These are phyloP conservation scores for Nakazawaea ernobii DNA, from an alignment of 805 yeast species.

Conservation along the genomic window DNA sequence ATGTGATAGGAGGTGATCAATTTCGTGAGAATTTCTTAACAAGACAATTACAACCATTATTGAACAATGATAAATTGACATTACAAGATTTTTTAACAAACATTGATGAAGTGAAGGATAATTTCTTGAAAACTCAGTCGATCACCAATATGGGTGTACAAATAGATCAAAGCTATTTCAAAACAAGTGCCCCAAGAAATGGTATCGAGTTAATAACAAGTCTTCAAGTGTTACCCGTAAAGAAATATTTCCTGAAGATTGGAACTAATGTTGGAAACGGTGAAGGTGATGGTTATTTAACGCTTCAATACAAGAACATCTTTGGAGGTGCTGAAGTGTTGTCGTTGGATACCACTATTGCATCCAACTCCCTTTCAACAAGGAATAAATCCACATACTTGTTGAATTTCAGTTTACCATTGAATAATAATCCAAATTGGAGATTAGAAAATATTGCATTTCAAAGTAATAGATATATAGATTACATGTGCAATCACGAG, in stretches of 20 bases:
- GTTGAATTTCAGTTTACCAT: slow-evolving; percentile 40
- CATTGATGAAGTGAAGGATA: slow-evolving; percentile 38
- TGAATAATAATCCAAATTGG: slow-evolving; percentile 34
- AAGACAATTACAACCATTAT: slow-evolving; percentile 42
- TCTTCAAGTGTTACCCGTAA: slow-evolving; percentile 44
- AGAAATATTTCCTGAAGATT: slow-evolving; percentile 74
- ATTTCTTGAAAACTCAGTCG: slow-evolving; percentile 36
- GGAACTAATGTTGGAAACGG: slow-evolving; percentile 97
- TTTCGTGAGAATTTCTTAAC: slow-evolving; percentile 41
- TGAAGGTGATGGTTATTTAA: slow-evolving; percentile 91
- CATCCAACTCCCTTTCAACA: slow-evolving; percentile 42
- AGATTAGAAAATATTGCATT: slow-evolving; percentile 33
- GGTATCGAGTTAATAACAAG: slow-evolving; percentile 23
- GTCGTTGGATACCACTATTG: slow-evolving; percentile 37
- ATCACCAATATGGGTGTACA: slow-evolving; percentile 35
- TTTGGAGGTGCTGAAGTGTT: slow-evolving; percentile 54
- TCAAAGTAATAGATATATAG: slow-evolving; percentile 39
- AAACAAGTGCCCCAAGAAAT: slow-evolving; percentile 15
- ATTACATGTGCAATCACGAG: slow-evolving; percentile 41
- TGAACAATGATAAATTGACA: slow-evolving; percentile 30
- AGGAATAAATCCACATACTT: slow-evolving; percentile 46
- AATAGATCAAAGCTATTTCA: slow-evolving; percentile 19
- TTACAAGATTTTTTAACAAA: slow-evolving; percentile 32
- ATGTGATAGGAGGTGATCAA: slow-evolving; percentile 40
- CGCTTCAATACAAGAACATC: slow-evolving; percentile 56